Base-by-base conservation (phyloP, 257 asterid species). In the Solanum medicagineum region DNA sequence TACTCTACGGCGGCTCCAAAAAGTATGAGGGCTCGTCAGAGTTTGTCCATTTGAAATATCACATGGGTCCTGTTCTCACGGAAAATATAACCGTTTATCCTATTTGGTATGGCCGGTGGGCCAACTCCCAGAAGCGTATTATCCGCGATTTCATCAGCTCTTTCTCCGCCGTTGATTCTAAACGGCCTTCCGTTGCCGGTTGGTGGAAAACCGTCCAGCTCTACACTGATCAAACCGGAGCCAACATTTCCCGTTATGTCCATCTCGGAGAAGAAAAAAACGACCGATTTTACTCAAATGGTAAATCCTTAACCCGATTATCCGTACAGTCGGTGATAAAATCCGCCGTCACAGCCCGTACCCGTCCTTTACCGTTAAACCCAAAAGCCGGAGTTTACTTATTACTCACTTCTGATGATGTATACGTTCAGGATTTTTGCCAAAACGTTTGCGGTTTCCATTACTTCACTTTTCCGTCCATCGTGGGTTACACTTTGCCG, bases 51-150 rank as follows among this genome's bases (percentile, higher is more conserved):
- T 20, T 95, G 45, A 94, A 80, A 81, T 95, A 95, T 93, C 98
- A 95, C 89, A 95, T 94, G 97, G 99, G 99, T 75, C 98, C 98
- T 24, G 93, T 95, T 82, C 95, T 95, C 80, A 92, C 97, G 75
- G 92, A 93, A 1, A 90, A 92, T 60, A 93, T 95, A 80, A 94
- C 98, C 55, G 93, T 94, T 4, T 93, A 92, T 89, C 98, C 97
- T 6, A 94, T 95, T 7, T 95, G 99, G 99, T 95, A 95, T 91
- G 99, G 98, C 69, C 60, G 53, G 2, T 95, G 99, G 99, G 87
- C 66, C 49, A 86, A 56, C 8, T 84, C 94, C 8, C 98, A 94
- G 86, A 95, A 95, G 85, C 92, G 94, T 17, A 93, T 94, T 65
- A 93, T 95, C 93, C 98, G 99, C 81, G 99, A 93, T 6, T 95